phyloP scores from a whole-genome alignment of 129 eudicot genomes.

The Centaurea solstitialis region DNA sequence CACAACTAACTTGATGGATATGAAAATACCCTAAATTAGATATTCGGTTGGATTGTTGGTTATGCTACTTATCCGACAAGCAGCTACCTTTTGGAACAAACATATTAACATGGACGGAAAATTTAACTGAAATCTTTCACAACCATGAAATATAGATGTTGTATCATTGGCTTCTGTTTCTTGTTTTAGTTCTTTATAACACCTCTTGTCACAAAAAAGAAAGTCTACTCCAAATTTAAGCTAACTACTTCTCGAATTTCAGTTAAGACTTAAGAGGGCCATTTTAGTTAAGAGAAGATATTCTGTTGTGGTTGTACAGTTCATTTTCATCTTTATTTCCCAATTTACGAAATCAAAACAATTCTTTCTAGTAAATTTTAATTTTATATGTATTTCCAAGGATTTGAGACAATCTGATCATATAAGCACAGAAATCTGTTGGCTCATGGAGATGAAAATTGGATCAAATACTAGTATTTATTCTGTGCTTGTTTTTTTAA shows the following conservation, averaged over 20 bases:
- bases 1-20: background rate
- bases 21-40: background rate
- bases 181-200: too few species aligned
- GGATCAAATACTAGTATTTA: background rate
- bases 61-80: background rate
- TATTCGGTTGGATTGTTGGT: background rate
- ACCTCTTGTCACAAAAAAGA: too few species aligned
- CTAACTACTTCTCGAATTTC: background rate
- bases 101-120: background rate
- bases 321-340: background rate
- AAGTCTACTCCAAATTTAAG: slow-evolving; percentile 1
- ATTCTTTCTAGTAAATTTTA: background rate
- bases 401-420: background rate
- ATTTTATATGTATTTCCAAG: background rate
- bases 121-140: background rate
- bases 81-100: background rate
- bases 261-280: slow-evolving; percentile 1
- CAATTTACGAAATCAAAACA: background rate
- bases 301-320: too few species aligned
- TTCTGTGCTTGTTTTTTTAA: background rate
- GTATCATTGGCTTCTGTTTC: background rate
- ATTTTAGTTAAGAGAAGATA: background rate
- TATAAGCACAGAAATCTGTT: background rate
- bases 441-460: background rate
- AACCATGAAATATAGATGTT: background rate